Evolutionary conservation across 331 rosid species (phyloP).

Genomic region (Acacia pycnantha): DNA sequence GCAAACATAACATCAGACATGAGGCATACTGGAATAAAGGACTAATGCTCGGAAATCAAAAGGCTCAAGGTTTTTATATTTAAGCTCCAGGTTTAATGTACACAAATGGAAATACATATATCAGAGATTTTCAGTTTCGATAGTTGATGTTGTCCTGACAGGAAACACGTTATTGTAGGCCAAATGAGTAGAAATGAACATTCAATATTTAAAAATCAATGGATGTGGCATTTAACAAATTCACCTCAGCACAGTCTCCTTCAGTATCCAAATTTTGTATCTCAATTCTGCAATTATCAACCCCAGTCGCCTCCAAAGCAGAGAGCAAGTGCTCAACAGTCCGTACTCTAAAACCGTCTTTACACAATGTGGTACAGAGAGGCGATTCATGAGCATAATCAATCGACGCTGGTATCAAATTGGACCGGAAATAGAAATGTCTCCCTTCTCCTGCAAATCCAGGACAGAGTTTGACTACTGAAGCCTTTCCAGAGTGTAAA

Average conservation of each 20-base stretch:
- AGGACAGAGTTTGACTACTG: slow-evolving; percentile 70
- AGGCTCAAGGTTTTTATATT: background rate
- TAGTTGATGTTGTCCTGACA: background rate
- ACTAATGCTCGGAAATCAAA: background rate
- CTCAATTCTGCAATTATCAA: slow-evolving; percentile 87
- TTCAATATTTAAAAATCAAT: background rate
- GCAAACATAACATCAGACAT: background rate
- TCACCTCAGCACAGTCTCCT: slow-evolving; percentile 57
- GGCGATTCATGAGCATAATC: slow-evolving; percentile 64
- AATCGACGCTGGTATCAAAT: slow-evolving; percentile 55
- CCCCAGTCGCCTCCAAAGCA: slow-evolving; percentile 78
- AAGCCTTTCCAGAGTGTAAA: slow-evolving; percentile 64
- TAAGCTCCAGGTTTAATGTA: background rate
- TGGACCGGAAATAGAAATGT: slow-evolving; percentile 56
- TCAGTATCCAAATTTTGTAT: slow-evolving; percentile 42
- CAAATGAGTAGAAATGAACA: background rate
- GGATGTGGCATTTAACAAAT: background rate
- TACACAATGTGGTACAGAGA: slow-evolving; percentile 71
- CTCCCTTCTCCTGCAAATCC: slow-evolving; percentile 72
- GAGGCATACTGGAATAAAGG: background rate
- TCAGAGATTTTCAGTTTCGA: slow-evolving; percentile 1
- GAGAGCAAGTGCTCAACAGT: slow-evolving; percentile 94
- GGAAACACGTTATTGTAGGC: background rate
- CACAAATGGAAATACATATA: background rate
- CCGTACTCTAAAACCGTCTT: slow-evolving; percentile 60